Evolutionary conservation across 2,329 filamentous ascomycete genomes (phyloP).

Genomic region (Chaetothyriales sp.): DNA sequence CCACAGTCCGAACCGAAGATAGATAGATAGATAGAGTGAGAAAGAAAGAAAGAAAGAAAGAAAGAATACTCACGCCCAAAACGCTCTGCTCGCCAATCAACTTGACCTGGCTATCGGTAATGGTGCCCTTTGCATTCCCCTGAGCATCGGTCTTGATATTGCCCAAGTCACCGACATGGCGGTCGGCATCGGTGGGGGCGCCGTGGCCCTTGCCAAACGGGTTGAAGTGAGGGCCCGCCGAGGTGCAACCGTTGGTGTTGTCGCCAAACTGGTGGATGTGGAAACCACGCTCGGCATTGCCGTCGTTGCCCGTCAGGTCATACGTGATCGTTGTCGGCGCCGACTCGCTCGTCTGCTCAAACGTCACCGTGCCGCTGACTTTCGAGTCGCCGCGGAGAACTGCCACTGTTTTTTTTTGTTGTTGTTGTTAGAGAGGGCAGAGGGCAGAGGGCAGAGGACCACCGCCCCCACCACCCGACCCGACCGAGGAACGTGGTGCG

Average conservation of each 20-base stretch:
- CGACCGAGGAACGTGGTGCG: neutral
- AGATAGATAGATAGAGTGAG: too few relatives aligned
- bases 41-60: neutral
- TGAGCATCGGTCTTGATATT: slow-evolving; percentile 92
- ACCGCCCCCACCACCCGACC: too few relatives aligned
- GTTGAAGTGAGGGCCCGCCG: slow-evolving; percentile 98
- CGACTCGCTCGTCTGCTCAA: slow-evolving; percentile 78
- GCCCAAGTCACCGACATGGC: slow-evolving; percentile 93
- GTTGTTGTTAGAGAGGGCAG: neutral
- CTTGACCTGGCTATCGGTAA: slow-evolving; percentile 74
- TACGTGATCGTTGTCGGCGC: slow-evolving; percentile 74
- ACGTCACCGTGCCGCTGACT: slow-evolving; percentile 81
- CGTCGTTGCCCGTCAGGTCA: slow-evolving; percentile 81
- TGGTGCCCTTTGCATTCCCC: slow-evolving; percentile 72
- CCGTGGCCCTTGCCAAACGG: slow-evolving; percentile 85
- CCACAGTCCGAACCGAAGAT: too few relatives aligned
- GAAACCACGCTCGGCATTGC: slow-evolving; percentile 94
- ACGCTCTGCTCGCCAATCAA: slow-evolving; percentile 91
- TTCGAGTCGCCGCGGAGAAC: slow-evolving; percentile 97
- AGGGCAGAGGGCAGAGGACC: too few relatives aligned
- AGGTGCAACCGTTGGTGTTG: slow-evolving; percentile 99
- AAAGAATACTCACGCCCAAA: slow-evolving; percentile 54
- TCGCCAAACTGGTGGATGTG: slow-evolving; percentile 98
- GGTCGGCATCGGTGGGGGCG: slow-evolving; percentile 62
- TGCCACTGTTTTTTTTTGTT: slow-evolving; percentile 49